These are phyloP conservation scores for Scedosporium boydii DNA, from an alignment of 2,329 filamentous ascomycete species.

Conservation along the genomic window DNA sequence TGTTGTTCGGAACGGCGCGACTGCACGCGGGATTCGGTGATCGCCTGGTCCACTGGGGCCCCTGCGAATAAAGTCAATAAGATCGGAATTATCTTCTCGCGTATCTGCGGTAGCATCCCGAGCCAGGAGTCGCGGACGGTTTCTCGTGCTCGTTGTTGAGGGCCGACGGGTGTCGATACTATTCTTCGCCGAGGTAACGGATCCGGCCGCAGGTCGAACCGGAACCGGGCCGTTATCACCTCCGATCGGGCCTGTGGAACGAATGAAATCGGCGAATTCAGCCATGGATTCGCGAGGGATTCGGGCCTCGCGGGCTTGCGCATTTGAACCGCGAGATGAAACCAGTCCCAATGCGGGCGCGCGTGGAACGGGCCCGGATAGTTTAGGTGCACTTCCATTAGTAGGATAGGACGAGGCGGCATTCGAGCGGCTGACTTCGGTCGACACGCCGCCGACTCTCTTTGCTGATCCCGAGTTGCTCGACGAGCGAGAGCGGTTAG, in stretches of 20 bases:
- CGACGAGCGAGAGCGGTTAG: slow-evolving; percentile 37
- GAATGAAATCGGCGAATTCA: slow-evolving; percentile 85
- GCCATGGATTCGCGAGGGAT: slow-evolving; percentile 60
- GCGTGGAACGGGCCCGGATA: slow-evolving; percentile 12
- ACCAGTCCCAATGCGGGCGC: slow-evolving; percentile 10
- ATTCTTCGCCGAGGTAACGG: slow-evolving; percentile 22
- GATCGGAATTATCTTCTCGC: slow-evolving; percentile 64
- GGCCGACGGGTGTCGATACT: slow-evolving; percentile 29
- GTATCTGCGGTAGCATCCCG: slow-evolving; percentile 58
- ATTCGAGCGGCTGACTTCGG: neutral
- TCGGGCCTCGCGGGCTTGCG: slow-evolving; percentile 59
- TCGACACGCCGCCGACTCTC: slow-evolving; percentile 14
- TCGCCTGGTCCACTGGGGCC: slow-evolving; percentile 52
- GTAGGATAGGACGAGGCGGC: neutral
- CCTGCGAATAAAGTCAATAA: slow-evolving; percentile 92
- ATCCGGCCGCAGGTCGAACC: slow-evolving; percentile 18
- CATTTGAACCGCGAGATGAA: neutral
- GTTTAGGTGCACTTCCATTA: neutral
- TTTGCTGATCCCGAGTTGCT: slow-evolving; percentile 30
- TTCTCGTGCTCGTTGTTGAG: slow-evolving; percentile 29
- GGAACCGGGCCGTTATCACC: slow-evolving; percentile 24
- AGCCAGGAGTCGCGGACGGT: slow-evolving; percentile 52
- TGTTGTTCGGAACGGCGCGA: slow-evolving; percentile 75
- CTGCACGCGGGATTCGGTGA: slow-evolving; percentile 69
- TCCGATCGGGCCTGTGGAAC: slow-evolving; percentile 65